Evolutionary conservation across 352 stramenopile species (phyloP), one percentile per base, ranked within the genome.

Genomic region (Stramenopiles sp.): DNA sequence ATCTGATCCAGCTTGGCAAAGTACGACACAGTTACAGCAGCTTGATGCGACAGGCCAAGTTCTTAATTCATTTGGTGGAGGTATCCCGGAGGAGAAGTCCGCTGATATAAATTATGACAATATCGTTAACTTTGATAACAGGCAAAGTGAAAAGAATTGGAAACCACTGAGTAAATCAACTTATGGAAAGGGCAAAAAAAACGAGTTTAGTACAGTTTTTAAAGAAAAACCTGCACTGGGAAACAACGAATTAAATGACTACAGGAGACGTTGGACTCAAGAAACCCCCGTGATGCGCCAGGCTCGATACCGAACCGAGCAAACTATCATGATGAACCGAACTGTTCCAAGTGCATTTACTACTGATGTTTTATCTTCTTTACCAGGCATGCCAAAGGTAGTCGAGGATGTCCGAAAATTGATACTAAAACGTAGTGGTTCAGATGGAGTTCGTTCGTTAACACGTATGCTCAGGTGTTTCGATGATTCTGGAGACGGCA

Each of bases 401-500:
- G 37, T 49, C 10, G 2, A 23, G 1, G 12, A 29, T 2, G 17
- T 49, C 21, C 44, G 44, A 2, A 18, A 29, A 4, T 47, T 47
- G 17, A 68, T 73, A 21, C 44, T 71, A 0, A 56, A 62, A 1
- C 50, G 51, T 5, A 59, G 62, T 1, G 62, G 62, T 3, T 64
- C 62, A 44, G 70, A 76, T 19, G 62, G 64, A 19, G 55, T 76
- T 35, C 62, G 63, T 4, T 66, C 60, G 3, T n/a, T 74, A 0
- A 38, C 43, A 17, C 48, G 51, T 0, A 47, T 59, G 19, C 71
- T 80, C 47, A 61, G 66, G 15, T 73, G 78, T 52, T 70, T 78
- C 37, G 66, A 78, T 43, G 64, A 78, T 43, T 62, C 75, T 42
- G 62, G 63, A 24, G 73, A 77, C 56, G 52, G 57, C 10, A 61